These are phyloP conservation scores for Liriodendron chinense DNA, from an alignment of 164 flowering plant genomes.

Conservation along the genomic window DNA sequence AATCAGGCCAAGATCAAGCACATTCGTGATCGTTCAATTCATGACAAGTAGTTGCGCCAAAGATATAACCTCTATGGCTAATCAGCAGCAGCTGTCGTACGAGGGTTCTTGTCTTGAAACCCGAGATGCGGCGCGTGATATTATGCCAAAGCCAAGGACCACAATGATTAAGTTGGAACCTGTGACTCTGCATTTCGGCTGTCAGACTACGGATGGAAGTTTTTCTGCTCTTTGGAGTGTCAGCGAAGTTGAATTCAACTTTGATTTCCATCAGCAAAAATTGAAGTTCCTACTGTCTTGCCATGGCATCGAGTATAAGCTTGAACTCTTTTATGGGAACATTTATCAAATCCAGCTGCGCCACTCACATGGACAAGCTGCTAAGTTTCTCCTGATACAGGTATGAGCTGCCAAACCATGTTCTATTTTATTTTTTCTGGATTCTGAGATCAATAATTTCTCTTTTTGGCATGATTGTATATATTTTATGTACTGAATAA, in stretches of 20 bases:
- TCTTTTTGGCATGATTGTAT: too few species aligned
- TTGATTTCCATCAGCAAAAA: conserved; percentile 36
- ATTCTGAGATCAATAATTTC: too few species aligned
- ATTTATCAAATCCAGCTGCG: conserved; percentile 69
- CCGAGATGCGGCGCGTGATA: conserved; percentile 38
- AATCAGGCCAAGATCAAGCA: conserved; percentile 20
- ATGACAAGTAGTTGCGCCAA: conserved; percentile 29
- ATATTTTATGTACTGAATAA: too few species aligned
- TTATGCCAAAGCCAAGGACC: conserved; percentile 47
- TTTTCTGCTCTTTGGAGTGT: conserved; percentile 44
- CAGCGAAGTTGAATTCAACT: conserved; percentile 34
- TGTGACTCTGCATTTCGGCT: conserved; percentile 51
- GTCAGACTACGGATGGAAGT: conserved; percentile 45
- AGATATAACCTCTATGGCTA: conserved; percentile 28
- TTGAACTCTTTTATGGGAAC: conserved; percentile 52
- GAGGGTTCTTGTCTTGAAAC: conserved; percentile 42
- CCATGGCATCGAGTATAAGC: conserved; percentile 17
- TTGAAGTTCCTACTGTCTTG: conserved; percentile 20
- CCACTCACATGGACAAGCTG: conserved; percentile 27
- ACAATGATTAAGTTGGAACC: conserved; percentile 32
- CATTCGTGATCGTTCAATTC: conserved; percentile 67
- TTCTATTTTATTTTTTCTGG: not conserved
- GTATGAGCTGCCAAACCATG: conserved; percentile 22
- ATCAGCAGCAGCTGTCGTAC: conserved; percentile 21
- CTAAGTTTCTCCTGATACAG: conserved; percentile 68